Base-by-base conservation (phyloP, 1,284 basidiomycete genomes). In the Ustilago loliicola region DNA sequence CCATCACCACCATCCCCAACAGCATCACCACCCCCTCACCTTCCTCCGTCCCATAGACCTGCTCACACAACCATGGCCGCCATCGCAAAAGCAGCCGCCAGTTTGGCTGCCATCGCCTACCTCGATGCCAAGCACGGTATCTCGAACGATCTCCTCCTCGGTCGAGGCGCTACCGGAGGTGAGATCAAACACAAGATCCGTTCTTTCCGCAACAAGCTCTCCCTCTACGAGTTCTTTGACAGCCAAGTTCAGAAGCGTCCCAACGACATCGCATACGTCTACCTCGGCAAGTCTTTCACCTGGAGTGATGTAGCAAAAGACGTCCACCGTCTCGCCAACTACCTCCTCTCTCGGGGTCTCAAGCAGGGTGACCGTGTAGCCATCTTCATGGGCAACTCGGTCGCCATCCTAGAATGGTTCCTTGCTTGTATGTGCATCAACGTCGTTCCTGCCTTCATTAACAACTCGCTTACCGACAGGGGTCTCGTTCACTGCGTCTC, bases 401-500 rank as follows among this genome's bases (percentile, higher is more conserved):
- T 79, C 9, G 71, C 77, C 29, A 83, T 80, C 57, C 25, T 79
- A 34, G 67, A 77, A 48, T 68, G 82, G 67, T 85, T 77, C 79
- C 72, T 82, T 29, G 83, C 80, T 0, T 84, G 80, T 66, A 72
- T 85, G 81, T 67, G 63, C 55, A 74, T 80, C 77, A 78, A 84
- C 50, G 73, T 81, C 25, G 58, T 83, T 4, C 86, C 86, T 6
- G 86, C 84, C 1, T 86, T 87, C 69, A 85, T 87, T 78, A 87
- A 87, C 78, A 83, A 81, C 75, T 82, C 82, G 55, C 72, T 87
- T 27, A 83, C 82, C 10, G 85, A 74, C 50, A 67, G 73, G 15
- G 80, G 81, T 6, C 70, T 87, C 23, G 53, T 73, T 21, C 86
- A 87, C 72, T 87, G 86, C 77, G 77, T 87, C 64, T 50, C 60